Conservation (phyloP, 2,329 filamentous ascomycete genomes). For the Lojkania enalia region DNA sequence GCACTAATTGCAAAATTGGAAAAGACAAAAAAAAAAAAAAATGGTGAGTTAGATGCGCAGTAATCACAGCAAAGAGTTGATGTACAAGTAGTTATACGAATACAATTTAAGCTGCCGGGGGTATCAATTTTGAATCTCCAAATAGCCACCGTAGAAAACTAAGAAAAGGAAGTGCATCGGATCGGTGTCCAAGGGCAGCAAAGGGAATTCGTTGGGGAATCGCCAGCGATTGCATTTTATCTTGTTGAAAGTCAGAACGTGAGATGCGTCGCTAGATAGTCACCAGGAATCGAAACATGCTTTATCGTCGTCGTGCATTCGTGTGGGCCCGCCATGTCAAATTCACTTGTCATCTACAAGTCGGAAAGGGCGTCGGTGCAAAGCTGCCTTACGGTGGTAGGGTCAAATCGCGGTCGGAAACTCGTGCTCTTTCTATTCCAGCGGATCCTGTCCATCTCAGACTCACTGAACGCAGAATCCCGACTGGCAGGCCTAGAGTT, state of each 20-base stretch:
- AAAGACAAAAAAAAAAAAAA: no score
- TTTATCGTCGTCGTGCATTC: slow-evolving; percentile 1
- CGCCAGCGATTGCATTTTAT: slow-evolving; percentile 13
- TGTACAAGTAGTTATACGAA: no score
- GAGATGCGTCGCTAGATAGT: no score
- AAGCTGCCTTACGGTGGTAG: slow-evolving; percentile 26
- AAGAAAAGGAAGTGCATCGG: background rate
- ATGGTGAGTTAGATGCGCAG: no score
- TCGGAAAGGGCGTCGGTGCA: slow-evolving; percentile 37
- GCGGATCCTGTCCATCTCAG: slow-evolving; percentile 16
- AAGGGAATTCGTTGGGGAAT: slow-evolving; percentile 4
- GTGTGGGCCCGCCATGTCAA: no score
- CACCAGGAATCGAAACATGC: no score
- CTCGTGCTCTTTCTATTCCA: slow-evolving; percentile 18
- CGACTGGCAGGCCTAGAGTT: slow-evolving; percentile 18
- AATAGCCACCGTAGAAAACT: background rate
- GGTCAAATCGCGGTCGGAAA: slow-evolving; percentile 37
- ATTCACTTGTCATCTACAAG: slow-evolving; percentile 14
- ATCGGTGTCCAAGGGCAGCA: no score
- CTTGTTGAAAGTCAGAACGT: no score
- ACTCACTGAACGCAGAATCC: slow-evolving; percentile 13
- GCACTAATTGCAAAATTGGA: no score
- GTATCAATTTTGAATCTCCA: slow-evolving; percentile 1
- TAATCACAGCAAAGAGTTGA: no score
- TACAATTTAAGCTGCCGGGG: background rate